Base-by-base conservation (phyloP, 202 grass and related monocot species). In the Miscanthus sacchariflorus region DNA sequence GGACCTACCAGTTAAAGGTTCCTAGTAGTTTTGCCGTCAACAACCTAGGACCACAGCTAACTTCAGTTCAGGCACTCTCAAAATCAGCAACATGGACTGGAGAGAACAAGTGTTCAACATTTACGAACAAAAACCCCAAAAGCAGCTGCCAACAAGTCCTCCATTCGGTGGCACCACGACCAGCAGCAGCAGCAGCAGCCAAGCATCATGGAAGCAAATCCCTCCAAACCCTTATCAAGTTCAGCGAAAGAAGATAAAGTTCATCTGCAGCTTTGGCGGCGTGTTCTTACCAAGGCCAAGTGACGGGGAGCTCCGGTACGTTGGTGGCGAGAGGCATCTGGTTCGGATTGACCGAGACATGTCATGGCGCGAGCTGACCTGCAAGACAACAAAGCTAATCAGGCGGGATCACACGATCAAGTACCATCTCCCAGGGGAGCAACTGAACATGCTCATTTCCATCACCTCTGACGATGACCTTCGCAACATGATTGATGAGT, bases 381-480 rank as follows among this genome's bases (percentile, higher is more conserved):
- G 76, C 23, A 95, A 84, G 61, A 89, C 91, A 76, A 90, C 27
- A 67, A 89, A 50, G 59, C 42, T 93, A 30, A 90, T 80, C 64
- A 92, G 79, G 61, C 78, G 27, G 73, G 66, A 77, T 58, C 91
- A 93, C 76, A 87, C 38, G 1, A 84, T 99, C 74, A 99, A 99
- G 85, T 99, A 96, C 91, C 94, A 96, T 84, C 81, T 99, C 42
- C 96, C 96, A 0, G 91, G 94, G 64, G 94, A 96, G 65, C 87
- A 89, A 80, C 36, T 89, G 77, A 92, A 91, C 91, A 91, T 96
- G 78, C 89, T 99, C 45, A 93, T 96, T 21, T 91, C 94, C 72
- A 93, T 99, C 72, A 83, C 89, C 28, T 92, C 87, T 5, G 92
- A 99, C 15, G 94, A 96, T 6, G 96, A 99, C 52, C 88, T 99